Percentiles rank a stretch among this genome's conserved stretches.
phyloP scores from a whole-genome alignment of 2,329 filamentous ascomycete species.

The Xylaria sp. region DNA sequence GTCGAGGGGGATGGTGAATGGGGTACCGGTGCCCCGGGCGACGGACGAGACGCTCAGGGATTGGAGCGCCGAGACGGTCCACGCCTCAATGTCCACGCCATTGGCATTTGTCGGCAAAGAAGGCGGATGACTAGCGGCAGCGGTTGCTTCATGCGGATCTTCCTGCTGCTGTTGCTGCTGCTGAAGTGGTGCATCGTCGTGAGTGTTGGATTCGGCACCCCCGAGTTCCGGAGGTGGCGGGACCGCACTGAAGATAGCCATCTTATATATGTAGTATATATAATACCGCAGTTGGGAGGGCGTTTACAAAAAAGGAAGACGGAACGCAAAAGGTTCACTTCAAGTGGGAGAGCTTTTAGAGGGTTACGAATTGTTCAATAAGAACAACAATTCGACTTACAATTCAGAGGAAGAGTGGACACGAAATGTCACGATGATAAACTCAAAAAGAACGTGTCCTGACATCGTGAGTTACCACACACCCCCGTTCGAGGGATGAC shows the following conservation, averaged over 20 bases:
- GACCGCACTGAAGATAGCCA: slow-evolving; percentile 64
- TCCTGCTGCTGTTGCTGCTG: slow-evolving; percentile 36
- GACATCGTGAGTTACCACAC: background rate
- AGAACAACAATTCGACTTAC: slow-evolving; percentile 1
- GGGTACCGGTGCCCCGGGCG: slow-evolving; percentile 68
- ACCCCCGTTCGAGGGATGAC: slow-evolving; percentile 20
- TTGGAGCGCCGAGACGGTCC: slow-evolving; percentile 69
- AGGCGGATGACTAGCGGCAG: background rate
- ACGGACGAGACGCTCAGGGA: slow-evolving; percentile 65
- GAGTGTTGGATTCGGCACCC: slow-evolving; percentile 40
- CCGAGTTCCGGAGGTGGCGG: slow-evolving; percentile 58
- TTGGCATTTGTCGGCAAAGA: slow-evolving; percentile 42
- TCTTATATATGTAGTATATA: slow-evolving; percentile 25
- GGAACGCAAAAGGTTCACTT: background rate
- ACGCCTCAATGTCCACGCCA: slow-evolving; percentile 71
- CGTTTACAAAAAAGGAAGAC: background rate
- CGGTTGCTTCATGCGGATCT: slow-evolving; percentile 32
- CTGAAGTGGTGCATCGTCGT: slow-evolving; percentile 36
- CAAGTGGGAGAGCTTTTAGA: background rate
- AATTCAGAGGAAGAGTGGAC: background rate
- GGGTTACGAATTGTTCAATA: background rate
- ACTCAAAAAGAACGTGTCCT: slow-evolving; percentile 4
- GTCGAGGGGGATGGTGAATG: slow-evolving; percentile 81
- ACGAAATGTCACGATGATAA: background rate
- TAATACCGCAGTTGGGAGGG: background rate